These are phyloP conservation scores for Epichloe elymi DNA, from an alignment of 2,329 filamentous ascomycete species.

Conservation along the genomic window DNA sequence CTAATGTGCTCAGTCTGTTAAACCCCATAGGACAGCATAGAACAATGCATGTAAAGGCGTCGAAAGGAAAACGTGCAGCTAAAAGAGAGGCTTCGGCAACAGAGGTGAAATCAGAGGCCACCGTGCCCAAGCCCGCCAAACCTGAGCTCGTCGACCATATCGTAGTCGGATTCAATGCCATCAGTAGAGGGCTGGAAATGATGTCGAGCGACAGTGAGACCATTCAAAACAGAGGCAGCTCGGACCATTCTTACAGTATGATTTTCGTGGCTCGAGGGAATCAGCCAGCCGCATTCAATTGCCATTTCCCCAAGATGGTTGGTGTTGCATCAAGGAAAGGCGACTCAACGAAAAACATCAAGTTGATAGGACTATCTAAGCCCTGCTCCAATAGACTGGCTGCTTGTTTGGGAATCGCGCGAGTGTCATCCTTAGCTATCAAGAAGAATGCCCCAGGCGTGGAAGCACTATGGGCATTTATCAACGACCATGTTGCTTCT, in stretches of 20 bases:
- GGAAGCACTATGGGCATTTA: constrained; percentile 42
- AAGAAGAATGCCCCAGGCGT: constrained; percentile 41
- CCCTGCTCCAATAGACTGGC: constrained; percentile 45
- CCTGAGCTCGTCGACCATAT: constrained; percentile 45
- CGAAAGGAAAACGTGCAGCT: constrained; percentile 44
- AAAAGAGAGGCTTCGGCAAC: constrained; percentile 30
- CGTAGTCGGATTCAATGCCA: constrained; percentile 51
- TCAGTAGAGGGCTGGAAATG: constrained; percentile 45
- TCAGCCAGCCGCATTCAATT: constrained; percentile 43
- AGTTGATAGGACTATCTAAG: constrained; percentile 50
- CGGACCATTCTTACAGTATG: constrained; percentile 27
- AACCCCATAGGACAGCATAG: constrained; percentile 51
- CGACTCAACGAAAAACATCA: constrained; percentile 27
- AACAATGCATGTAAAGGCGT: constrained; percentile 36
- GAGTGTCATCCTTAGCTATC: constrained; percentile 52
- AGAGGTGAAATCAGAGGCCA: constrained; percentile 8
- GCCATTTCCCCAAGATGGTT: constrained; percentile 43
- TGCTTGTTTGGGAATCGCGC: constrained; percentile 43
- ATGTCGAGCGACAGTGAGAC: constrained; percentile 13
- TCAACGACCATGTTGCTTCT: constrained; percentile 35
- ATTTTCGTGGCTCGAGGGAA: constrained; percentile 47
- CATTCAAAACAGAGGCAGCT: background rate
- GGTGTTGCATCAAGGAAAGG: constrained; percentile 32
- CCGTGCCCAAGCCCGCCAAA: constrained; percentile 10
- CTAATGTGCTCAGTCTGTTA: constrained; percentile 37